A percentile compares a stretch with the other conserved stretches of the same genome.
phyloP scores from a whole-genome alignment of 169 alveolate genomes.

The Cryptosporidium canis region DNA sequence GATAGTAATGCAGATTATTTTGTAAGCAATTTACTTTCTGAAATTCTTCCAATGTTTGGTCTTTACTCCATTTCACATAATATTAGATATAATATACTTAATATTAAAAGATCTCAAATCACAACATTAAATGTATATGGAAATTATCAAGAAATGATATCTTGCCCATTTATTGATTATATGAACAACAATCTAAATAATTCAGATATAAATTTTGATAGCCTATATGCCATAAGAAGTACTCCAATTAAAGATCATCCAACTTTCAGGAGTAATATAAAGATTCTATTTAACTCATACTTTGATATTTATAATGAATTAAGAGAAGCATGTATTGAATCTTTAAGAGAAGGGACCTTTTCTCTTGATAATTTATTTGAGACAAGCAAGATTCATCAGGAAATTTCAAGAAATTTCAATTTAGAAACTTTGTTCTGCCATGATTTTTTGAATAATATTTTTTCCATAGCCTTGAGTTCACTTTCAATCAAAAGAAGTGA shows the following conservation, averaged over 20 bases:
- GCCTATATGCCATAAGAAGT: neutral
- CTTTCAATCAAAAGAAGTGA: neutral
- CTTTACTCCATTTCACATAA: conserved; percentile 26
- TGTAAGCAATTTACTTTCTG: conserved; percentile 21
- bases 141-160: conserved; percentile 17
- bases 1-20: neutral
- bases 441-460: conserved; percentile 15
- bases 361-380: conserved; percentile 23
- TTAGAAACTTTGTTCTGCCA: conserved; percentile 12
- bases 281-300: neutral
- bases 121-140: conserved; percentile 43
- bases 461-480: neutral
- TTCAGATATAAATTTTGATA: neutral
- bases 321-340: conserved; percentile 60
- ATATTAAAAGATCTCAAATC: conserved; percentile 58
- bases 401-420: neutral
- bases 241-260: neutral
- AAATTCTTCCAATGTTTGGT: conserved; percentile 39
- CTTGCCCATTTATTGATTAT: conserved; percentile 44
- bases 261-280: neutral
- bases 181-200: neutral
- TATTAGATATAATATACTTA: conserved; percentile 17
- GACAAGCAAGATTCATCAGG: neutral
- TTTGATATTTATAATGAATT: conserved; percentile 32
- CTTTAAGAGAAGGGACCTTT: conserved; percentile 25